A percentile compares a stretch with the other conserved stretches of the same genome.
These are phyloP conservation scores for Straminergon stramineum DNA, from an alignment of 225 moss, liverwort and hornwort genomes.

Conservation along the genomic window DNA sequence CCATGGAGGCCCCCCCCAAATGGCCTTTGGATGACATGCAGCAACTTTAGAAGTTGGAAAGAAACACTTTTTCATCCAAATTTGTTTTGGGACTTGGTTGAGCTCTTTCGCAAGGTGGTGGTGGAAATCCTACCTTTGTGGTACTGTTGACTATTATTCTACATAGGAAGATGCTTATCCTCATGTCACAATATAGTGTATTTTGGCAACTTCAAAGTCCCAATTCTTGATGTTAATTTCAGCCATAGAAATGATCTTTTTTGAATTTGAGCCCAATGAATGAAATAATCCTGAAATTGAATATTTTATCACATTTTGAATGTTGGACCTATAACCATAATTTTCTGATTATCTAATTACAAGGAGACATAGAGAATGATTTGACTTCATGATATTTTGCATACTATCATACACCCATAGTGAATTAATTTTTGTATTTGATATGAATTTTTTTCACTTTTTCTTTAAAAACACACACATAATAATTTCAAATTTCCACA, in stretches of 20 bases:
- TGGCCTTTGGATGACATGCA: not conserved
- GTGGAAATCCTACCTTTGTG: not conserved
- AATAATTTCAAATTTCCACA: too few species aligned
- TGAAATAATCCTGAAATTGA: not conserved
- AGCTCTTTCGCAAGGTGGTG: not conserved
- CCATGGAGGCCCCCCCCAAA: not conserved
- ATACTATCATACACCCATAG: too few species aligned
- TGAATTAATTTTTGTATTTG: too few species aligned
- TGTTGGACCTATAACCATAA: rapidly evolving
- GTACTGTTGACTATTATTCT: not conserved
- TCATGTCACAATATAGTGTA: rapidly evolving
- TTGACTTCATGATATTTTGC: too few species aligned
- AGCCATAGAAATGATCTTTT: not conserved
- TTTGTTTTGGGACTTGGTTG: not conserved
- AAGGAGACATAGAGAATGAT: rapidly evolving
- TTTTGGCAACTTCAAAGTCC: not conserved
- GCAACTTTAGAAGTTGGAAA: not conserved
- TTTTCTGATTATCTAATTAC: too few species aligned
- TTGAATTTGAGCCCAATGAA: too few species aligned
- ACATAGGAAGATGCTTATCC: not conserved
- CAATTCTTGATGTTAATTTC: not conserved
- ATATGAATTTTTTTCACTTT: not conserved
- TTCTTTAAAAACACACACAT: rapidly evolving
- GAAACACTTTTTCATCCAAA: not conserved
- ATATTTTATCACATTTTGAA: not conserved